Base-by-base conservation (phyloP, 306 rosid genomes). In the Mucuna pruriens region DNA sequence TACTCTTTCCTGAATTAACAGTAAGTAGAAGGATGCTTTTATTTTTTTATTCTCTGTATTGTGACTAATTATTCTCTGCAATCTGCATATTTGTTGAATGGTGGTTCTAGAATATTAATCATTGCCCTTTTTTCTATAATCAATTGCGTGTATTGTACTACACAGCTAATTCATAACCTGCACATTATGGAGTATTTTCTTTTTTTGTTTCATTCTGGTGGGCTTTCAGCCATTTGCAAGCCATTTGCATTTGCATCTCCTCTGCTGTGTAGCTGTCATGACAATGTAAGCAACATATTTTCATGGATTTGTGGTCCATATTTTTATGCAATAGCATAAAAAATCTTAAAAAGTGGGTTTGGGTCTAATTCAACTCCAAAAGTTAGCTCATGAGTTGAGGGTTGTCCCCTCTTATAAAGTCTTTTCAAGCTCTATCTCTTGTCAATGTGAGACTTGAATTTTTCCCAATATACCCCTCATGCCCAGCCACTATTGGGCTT, bases 1-100 rank as follows among this genome's bases (percentile, higher is more conserved):
- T 95, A 83, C 97, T 95, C 73, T 95, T 93, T 80, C 93, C 90
- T 63, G 99, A 95, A 82, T 80, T 95, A 88, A 92, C 97, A 26
- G 99, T 95, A 86, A 91, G 97, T 77, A 65, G 75, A 86, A 67
- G 42, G 36, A 55, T 71, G 54, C 12, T 74, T 85, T 33, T 54
- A 40, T 52, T 26, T 45, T 31, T 60, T 82, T 19, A 7, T 81
- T 87, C 31, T 75, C 83, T 31, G 38, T 65, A 40, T 19, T 16
- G 25, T 46, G 64, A 74, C 38, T 54, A 55, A 20, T 54, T 54
- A 20, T 60, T 71, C 36, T 70, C 78, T 31, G 61, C 40, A 81
- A 46, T 79, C 65, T 40, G 54, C 33, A 70, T 68, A 58, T 79
- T 74, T 62, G 72, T 57, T 62, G 45, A 55, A 69, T 75, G 69